Evolutionary conservation across 306 rosid genomes (phyloP).

Genomic region (Acacia acuminata): DNA sequence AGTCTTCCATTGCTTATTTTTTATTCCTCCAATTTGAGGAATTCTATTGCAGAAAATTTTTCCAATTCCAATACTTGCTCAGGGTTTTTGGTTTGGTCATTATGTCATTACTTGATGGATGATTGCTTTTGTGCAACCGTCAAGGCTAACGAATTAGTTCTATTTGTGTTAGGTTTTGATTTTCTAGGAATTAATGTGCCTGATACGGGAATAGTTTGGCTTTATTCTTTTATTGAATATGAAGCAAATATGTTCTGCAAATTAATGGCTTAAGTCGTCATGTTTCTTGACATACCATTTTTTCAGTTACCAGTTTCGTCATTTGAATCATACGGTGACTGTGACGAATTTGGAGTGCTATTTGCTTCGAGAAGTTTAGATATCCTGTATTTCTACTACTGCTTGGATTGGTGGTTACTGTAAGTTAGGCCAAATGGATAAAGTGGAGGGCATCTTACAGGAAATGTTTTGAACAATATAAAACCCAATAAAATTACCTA

Average conservation of each 20-base stretch:
- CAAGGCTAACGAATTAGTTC: background rate
- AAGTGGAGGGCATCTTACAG: conserved; percentile 38
- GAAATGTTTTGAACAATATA: conserved; percentile 53
- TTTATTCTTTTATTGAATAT: background rate
- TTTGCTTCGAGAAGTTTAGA: too few species aligned
- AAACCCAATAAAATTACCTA: conserved; percentile 68
- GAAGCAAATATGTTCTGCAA: background rate
- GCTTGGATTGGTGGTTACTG: conserved; percentile 76
- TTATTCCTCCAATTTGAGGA: background rate
- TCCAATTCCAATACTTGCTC: background rate
- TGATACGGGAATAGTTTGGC: background rate
- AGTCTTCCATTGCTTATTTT: background rate
- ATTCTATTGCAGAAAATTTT: background rate
- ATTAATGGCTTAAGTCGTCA: background rate
- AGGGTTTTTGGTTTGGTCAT: background rate
- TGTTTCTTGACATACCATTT: background rate
- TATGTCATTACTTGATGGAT: background rate
- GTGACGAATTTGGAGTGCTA: too few species aligned
- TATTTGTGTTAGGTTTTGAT: background rate
- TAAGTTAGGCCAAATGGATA: conserved; percentile 67
- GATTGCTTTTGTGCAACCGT: background rate
- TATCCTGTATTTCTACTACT: too few species aligned
- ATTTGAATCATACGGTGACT: background rate
- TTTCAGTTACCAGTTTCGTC: background rate
- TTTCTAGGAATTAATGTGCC: background rate